phyloP scores from a whole-genome alignment of 345 rosid species.

The Populus tremula region DNA sequence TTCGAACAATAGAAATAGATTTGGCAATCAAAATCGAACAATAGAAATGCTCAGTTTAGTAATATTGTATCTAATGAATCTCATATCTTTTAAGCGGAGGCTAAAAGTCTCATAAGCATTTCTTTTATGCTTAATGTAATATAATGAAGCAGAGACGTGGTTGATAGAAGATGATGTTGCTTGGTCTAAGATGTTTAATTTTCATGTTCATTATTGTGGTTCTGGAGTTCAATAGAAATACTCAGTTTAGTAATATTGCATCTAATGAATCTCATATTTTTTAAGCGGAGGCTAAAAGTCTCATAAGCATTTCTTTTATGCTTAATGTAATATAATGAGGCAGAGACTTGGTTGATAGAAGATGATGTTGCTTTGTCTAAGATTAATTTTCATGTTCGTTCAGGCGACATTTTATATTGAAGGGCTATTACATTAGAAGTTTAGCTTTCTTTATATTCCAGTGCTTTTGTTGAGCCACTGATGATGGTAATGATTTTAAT shows the following conservation, averaged over 20 bases:
- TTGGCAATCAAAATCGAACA: too few species aligned
- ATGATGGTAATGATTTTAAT: constrained; percentile 5
- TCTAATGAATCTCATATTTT: neutral
- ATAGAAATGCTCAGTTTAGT: too few species aligned
- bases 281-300: neutral
- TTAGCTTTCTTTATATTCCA: neutral
- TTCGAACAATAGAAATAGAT: too few species aligned
- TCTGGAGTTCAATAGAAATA: too few species aligned
- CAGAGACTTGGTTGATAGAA: neutral
- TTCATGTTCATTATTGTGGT: too few species aligned
- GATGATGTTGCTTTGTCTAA: neutral
- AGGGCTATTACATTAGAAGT: neutral
- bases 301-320: neutral
- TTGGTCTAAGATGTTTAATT: neutral
- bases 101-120: neutral
- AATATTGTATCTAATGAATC: neutral
- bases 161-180: neutral
- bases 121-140: neutral
- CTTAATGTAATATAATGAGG: neutral
- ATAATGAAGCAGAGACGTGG: neutral
- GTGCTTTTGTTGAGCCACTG: neutral
- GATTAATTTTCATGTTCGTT: neutral
- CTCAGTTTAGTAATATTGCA: neutral
- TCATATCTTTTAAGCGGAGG: neutral
- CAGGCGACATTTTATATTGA: neutral